These are phyloP conservation scores for Alternaria viburni DNA, from an alignment of 2,329 filamentous ascomycete species.

Conservation along the genomic window DNA sequence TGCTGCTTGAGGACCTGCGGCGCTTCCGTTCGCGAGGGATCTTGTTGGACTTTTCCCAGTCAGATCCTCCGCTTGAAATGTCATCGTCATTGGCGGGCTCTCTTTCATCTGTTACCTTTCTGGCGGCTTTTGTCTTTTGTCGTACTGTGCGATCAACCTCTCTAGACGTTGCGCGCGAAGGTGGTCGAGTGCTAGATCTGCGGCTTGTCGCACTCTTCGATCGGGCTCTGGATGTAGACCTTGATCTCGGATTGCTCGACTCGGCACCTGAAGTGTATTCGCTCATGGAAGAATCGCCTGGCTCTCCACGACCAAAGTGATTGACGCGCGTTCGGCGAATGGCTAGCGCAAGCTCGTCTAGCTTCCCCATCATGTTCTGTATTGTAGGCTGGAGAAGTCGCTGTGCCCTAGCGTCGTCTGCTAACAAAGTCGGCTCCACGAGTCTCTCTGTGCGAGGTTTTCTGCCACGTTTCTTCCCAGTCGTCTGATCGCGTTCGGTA, in stretches of 20 bases:
- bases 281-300: conserved; percentile 40
- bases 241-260: conserved; percentile 19
- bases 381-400: conserved; percentile 70
- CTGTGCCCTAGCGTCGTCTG: conserved; percentile 73
- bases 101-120: background rate
- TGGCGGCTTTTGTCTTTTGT: background rate
- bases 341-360: conserved; percentile 73
- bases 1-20: conserved; percentile 17
- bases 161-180: conserved; percentile 14
- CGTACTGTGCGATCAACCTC: background rate
- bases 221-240: conserved; percentile 21
- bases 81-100: conserved; percentile 5
- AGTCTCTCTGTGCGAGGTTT: conserved; percentile 11
- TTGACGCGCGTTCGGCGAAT: conserved; percentile 72
- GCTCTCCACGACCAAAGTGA: conserved; percentile 41
- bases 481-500: background rate
- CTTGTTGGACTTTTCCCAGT: conserved; percentile 2
- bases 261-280: conserved; percentile 38
- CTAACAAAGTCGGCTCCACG: conserved; percentile 62
- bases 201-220: conserved; percentile 16
- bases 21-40: conserved; percentile 12
- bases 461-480: conserved; percentile 15
- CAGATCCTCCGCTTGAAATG: conserved; percentile 46
- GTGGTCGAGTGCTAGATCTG: conserved; percentile 10
- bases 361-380: conserved; percentile 70